Evolutionary conservation across 768 basidiomycete species (phyloP).

Genomic region (Gymnopilus dilepis): DNA sequence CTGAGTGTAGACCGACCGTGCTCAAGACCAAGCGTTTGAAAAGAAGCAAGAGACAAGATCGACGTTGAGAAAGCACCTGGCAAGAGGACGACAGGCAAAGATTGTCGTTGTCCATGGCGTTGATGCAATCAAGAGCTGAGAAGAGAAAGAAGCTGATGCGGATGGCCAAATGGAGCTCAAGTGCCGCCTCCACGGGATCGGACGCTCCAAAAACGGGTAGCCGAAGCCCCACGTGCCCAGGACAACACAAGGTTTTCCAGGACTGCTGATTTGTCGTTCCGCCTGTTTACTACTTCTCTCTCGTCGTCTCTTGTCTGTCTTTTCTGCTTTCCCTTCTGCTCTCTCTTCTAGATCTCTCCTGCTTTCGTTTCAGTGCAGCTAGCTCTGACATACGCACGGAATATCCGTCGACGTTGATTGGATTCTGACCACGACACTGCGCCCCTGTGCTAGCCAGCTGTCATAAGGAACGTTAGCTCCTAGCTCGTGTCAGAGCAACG

Average conservation of each 20-base stretch:
- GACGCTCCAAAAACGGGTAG: background rate
- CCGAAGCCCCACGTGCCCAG: background rate
- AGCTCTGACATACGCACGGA: background rate
- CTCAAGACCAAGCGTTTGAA: background rate
- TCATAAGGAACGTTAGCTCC: background rate
- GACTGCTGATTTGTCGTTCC: background rate
- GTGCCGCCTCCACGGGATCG: background rate
- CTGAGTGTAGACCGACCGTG: background rate
- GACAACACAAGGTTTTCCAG: slow-evolving; percentile 3
- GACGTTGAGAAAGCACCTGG: background rate
- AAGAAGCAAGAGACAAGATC: background rate
- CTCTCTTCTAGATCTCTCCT: background rate
- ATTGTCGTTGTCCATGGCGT: slow-evolving; percentile 1
- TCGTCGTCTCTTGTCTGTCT: background rate
- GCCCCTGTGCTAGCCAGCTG: slow-evolving; percentile 2
- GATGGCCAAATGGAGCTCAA: background rate
- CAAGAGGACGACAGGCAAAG: background rate
- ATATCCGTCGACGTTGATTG: background rate
- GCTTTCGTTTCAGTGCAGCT: background rate
- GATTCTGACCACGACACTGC: background rate
- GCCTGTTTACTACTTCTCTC: too few relatives aligned
- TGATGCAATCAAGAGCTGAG: background rate
- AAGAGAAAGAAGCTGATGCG: background rate
- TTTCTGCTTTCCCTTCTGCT: slow-evolving; percentile 1
- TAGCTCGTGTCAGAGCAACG: background rate